phyloP scores from a whole-genome alignment of 768 basidiomycete species.

The Cystobasidium ongulense region DNA sequence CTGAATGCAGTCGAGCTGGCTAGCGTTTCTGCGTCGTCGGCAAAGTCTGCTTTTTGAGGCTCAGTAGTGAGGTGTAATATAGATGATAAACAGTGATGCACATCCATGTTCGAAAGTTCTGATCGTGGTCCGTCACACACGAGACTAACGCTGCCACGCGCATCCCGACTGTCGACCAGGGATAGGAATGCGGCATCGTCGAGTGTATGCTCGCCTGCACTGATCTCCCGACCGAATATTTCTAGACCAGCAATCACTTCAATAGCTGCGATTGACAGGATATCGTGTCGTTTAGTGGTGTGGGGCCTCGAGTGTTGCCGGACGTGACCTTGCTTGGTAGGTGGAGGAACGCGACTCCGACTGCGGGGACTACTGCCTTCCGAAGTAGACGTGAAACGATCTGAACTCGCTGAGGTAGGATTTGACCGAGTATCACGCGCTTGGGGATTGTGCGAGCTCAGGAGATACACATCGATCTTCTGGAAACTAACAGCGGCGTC shows the following conservation, averaged over 20 bases:
- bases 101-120: neutral
- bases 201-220: neutral
- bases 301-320: neutral
- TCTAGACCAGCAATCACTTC: neutral
- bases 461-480: slow-evolving; percentile 3
- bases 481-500: neutral
- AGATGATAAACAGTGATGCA: neutral
- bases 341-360: neutral
- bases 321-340: neutral
- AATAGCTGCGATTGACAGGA: neutral
- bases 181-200: neutral
- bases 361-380: neutral
- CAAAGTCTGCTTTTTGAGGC: slow-evolving; percentile 55
- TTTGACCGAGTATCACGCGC: neutral
- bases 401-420: neutral
- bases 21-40: slow-evolving; percentile 61
- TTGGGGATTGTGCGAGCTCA: neutral
- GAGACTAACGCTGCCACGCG: neutral
- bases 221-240: neutral
- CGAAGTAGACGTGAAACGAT: neutral
- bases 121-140: neutral
- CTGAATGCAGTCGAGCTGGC: slow-evolving; percentile 53
- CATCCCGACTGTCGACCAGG: neutral
- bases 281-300: neutral
- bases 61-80: slow-evolving; percentile 43